phyloP scores from a whole-genome alignment of 1,139 yeast species.

The Kurtzmaniella quercitrusa region DNA sequence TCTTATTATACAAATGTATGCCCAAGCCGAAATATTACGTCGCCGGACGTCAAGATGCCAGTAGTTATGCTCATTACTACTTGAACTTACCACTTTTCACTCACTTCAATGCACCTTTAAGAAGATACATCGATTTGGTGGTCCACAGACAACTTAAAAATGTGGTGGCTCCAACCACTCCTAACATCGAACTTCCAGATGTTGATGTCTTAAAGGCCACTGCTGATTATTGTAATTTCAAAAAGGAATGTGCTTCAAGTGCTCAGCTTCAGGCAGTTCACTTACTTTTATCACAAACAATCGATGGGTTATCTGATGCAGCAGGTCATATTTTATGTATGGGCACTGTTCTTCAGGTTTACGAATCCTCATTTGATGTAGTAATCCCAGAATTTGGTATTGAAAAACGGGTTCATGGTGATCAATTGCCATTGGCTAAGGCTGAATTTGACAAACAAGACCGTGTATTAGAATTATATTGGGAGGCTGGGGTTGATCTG shows the following conservation, averaged over 20 bases:
- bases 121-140: conserved; percentile 87
- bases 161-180: conserved; percentile 21
- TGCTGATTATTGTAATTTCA: conserved; percentile 91
- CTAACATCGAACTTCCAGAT: conserved; percentile 26
- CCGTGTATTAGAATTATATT: conserved; percentile 72
- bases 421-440: conserved; percentile 85
- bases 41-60: conserved; percentile 85
- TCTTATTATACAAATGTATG: conserved; percentile 77
- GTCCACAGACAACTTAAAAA: conserved; percentile 89
- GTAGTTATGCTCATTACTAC: conserved; percentile 72
- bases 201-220: conserved; percentile 71
- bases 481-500: conserved; percentile 90
- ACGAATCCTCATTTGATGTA: conserved; percentile 94
- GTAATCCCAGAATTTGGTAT: conserved; percentile 93
- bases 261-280: conserved; percentile 97
- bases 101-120: conserved; percentile 88
- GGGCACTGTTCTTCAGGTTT: conserved; percentile 89
- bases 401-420: conserved; percentile 97
- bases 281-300: conserved; percentile 75
- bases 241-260: conserved; percentile 87
- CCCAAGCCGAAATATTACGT: conserved; percentile 81
- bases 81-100: conserved; percentile 83
- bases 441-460: conserved; percentile 82
- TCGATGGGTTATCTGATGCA: conserved; percentile 69
- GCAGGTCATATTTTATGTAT: conserved; percentile 80